Base-by-base conservation (phyloP, 768 basidiomycete species). In the Kwoniella botswanensis region DNA sequence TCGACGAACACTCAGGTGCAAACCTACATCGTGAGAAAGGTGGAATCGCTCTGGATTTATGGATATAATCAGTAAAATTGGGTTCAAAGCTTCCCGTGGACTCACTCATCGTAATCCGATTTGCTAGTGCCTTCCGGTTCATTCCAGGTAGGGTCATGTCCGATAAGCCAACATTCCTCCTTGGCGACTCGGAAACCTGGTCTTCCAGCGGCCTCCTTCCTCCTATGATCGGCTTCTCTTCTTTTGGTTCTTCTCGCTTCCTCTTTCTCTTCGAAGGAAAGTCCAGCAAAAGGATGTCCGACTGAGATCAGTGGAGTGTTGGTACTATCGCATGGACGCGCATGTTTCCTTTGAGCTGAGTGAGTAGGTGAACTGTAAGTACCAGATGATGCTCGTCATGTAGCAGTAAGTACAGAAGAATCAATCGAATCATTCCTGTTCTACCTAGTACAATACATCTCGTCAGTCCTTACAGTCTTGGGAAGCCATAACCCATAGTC, bases 21-120 rank as follows among this genome's bases (percentile, higher is more conserved):
- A 55, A 64, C 76, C 61, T 52, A 79, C 78, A 50, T 63, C 78
- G 70, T 2, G 52, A 66, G 67, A 80, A 80, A 1, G 79, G 79
- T 1, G 79, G 75, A 24, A 70, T 67, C 13, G 71, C 63, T 6
- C 78, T 74, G 53, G 15, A 56, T 26, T 68, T 10, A 68, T n/a
- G 18, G 46, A 13, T 50, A 18, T 50, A 3, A 46, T 57, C 62
- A 67, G 57, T n/a, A 59, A 35, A 22, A 15, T 17, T 58, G 35
- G 35, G 4, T 41, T 22, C 11, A 55, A 53, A 52, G 52, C 26
- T 58, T 18, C 12, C 2, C 55, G 1, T 43, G 26, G 3, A 74
- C 79, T 60, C 46, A 79, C 79, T 65, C 13, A 43, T 70, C 61
- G 54, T 73, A 79, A 13, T 68, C 58, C 2, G 71, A 65, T 17